Percentiles rank a stretch among this genome's conserved stretches.
phyloP scores from a whole-genome alignment of 2,329 filamentous ascomycete species.

The Paracoccidioides brasiliensis region DNA sequence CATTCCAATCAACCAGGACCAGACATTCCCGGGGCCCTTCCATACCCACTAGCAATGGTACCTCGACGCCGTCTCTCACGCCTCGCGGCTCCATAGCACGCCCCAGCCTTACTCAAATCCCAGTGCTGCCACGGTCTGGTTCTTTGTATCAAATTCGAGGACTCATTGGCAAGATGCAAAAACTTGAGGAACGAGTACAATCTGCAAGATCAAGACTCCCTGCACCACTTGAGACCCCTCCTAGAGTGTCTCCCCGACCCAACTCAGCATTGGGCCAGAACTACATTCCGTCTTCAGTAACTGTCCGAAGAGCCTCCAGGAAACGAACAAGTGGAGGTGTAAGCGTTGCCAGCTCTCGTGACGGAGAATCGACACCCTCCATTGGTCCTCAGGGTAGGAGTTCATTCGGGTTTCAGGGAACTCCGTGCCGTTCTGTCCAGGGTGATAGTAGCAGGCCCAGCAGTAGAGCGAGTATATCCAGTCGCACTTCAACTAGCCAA shows the following conservation, averaged over 20 bases:
- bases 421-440: constrained; percentile 17
- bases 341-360: constrained; percentile 28
- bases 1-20: constrained; percentile 28
- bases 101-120: constrained; percentile 12
- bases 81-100: constrained; percentile 25
- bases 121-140: constrained; percentile 27
- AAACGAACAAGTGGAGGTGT: constrained; percentile 33
- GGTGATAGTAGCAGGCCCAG: constrained; percentile 50
- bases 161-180: constrained; percentile 93
- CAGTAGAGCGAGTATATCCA: constrained; percentile 54
- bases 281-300: constrained; percentile 42
- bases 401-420: constrained; percentile 34
- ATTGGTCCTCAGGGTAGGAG: constrained; percentile 27
- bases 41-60: constrained; percentile 37
- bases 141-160: constrained; percentile 88
- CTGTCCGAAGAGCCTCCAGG: constrained; percentile 34
- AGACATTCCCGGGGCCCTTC: constrained; percentile 47
- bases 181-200: constrained; percentile 85
- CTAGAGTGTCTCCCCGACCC: constrained; percentile 62
- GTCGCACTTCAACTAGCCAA: constrained; percentile 29
- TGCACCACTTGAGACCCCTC: constrained; percentile 63
- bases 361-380: constrained; percentile 25
- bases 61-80: constrained; percentile 33
- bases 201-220: constrained; percentile 84
- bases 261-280: constrained; percentile 37